Conservation (phyloP, 148 eudicot species). For the Rhododendron simsii region DNA sequence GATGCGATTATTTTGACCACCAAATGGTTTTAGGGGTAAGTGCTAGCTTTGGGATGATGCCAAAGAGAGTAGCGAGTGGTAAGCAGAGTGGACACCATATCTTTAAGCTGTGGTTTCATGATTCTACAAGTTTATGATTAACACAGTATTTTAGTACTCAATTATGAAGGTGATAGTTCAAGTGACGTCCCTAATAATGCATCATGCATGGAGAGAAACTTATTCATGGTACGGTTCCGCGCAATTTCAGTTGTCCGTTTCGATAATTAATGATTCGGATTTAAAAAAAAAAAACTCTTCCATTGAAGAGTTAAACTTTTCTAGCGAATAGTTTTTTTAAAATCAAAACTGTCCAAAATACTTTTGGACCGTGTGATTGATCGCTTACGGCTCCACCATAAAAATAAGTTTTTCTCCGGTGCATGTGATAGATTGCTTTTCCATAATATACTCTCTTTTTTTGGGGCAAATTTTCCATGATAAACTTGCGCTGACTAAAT, state of each 20-base stretch:
- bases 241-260: no score
- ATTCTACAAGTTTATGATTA: neutral
- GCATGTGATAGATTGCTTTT: neutral
- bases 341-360: no score
- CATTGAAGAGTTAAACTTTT: no score
- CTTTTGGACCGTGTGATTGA: no score
- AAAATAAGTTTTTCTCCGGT: neutral
- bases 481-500: neutral
- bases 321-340: no score
- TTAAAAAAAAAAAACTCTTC: no score
- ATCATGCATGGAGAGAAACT: neutral
- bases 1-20: neutral
- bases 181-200: neutral
- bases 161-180: neutral
- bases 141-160: neutral
- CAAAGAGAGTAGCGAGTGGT: neutral
- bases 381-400: no score
- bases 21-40: neutral
- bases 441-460: no score
- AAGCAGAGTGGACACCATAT: conserved; percentile 13
- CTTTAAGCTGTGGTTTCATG: neutral
- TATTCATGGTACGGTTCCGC: fast-evolving
- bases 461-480: neutral
- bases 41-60: conserved; percentile 8
- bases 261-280: no score